phyloP scores from a whole-genome alignment of 257 asterid species.

The Paraleonurus japonicus region DNA sequence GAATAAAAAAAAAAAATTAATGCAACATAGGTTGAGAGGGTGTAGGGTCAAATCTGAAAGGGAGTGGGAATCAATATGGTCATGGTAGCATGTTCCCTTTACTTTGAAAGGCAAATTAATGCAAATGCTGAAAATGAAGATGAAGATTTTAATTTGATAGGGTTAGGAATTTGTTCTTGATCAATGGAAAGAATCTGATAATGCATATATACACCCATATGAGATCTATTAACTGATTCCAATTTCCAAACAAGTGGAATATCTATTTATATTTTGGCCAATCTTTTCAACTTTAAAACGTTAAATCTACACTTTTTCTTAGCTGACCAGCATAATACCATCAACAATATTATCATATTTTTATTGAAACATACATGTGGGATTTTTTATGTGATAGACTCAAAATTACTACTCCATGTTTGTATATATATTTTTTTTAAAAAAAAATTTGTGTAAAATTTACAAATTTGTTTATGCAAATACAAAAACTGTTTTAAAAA shows the following conservation, averaged over 20 bases:
- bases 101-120: constrained; percentile 23
- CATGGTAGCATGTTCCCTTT: constrained; percentile 14
- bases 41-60: constrained; percentile 26
- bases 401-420: not conserved
- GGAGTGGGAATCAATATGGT: constrained; percentile 35
- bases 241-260: constrained; percentile 26
- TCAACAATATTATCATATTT: not conserved
- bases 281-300: constrained; percentile 10
- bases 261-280: constrained; percentile 25
- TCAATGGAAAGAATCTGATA: constrained; percentile 19
- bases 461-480: no score
- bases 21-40: not conserved
- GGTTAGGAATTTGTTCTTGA: constrained; percentile 41
- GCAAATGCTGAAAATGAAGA: constrained; percentile 1
- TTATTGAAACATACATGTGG: not conserved
- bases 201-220: constrained; percentile 15
- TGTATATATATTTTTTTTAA: no score
- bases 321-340: not conserved
- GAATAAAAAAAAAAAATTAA: no score
- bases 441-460: no score
- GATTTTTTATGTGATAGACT: not conserved
- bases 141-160: constrained; percentile 22
- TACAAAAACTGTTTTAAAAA: no score
- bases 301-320: not conserved
- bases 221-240: constrained; percentile 32